phyloP scores from a whole-genome alignment of 2,329 filamentous ascomycete species.

The Torrubiellomyces zombiae region DNA sequence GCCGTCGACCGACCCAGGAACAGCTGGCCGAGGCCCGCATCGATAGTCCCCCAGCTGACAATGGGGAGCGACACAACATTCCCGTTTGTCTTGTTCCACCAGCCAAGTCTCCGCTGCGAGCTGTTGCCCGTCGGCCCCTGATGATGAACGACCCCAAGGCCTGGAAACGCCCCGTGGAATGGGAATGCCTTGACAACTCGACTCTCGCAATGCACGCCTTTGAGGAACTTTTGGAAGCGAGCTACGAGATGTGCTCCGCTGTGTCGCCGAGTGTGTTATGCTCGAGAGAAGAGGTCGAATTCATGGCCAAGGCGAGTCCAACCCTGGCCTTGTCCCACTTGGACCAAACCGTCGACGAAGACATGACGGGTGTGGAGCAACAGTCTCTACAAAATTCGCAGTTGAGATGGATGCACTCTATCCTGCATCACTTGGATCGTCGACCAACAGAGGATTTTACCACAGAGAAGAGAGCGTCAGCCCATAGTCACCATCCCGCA shows the following conservation, averaged over 20 bases:
- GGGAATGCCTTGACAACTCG: too few relatives aligned
- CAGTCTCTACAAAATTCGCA: conserved; percentile 10
- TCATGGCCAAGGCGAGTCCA: conserved; percentile 5
- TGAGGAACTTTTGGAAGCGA: too few relatives aligned
- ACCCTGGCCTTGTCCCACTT: conserved; percentile 6
- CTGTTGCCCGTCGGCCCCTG: too few relatives aligned
- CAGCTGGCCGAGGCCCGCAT: too few relatives aligned
- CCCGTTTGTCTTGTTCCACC: conserved; percentile 3
- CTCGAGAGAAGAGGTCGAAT: conserved; percentile 3
- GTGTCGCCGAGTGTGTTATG: background rate
- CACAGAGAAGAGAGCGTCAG: background rate
- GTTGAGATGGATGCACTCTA: conserved; percentile 39
- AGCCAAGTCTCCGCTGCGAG: conserved; percentile 5
- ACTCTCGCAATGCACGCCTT: too few relatives aligned
- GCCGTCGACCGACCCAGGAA: too few relatives aligned
- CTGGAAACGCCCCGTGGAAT: too few relatives aligned
- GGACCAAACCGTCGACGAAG: conserved; percentile 3
- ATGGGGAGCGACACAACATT: too few relatives aligned
- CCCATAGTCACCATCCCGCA: too few relatives aligned
- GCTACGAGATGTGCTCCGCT: background rate
- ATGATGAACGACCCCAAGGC: too few relatives aligned
- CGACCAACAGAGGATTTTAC: background rate
- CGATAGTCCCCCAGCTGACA: too few relatives aligned
- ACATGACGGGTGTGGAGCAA: conserved; percentile 1
- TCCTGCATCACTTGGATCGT: conserved; percentile 30